Evolutionary conservation across 495 filamentous ascomycete genomes (phyloP), one percentile per base, ranked within the genome.

Genomic region (Penicillium herquei): DNA sequence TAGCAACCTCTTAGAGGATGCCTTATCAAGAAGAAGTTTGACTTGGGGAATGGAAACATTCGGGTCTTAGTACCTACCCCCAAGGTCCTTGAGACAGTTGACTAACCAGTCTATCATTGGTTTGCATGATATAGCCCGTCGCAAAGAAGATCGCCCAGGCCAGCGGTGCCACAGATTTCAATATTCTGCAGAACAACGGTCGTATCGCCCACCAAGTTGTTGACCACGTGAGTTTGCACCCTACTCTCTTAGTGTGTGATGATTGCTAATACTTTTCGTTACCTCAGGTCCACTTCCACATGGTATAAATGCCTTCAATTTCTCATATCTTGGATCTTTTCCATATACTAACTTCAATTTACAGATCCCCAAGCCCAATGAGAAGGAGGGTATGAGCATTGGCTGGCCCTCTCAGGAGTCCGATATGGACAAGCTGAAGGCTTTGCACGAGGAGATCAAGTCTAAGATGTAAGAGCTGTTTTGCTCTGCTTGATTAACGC

Each of bases 171-270:
- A 71, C 73, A 31, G 80, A 98, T 65, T 99, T 87, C 78, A 99
- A 99, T 67, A 80, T 99, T 49, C 74, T 99, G 56, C 94, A 99
- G 79, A 99, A 99, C 75, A 99, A 99, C 66, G 94, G 94, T 26
- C 75, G 81, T 17, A 79, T 89, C 66, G 94, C 94, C n/a, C 95
- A 99, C 75, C 94, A 99, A 74, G 78, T 86, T 51, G 95, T 99
- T 55, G 88, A 88, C 58, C 94, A 99, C 76, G 94, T 95, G 74
- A 72, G 84, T 75, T 54, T 2, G 43, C 4, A 26, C 14, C 30
- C 2, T 12, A 11, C n/a, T 42, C 26, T 35, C 39, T 18, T 9
- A 17, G n/a, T 0, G 30, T 17, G 31, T n/a, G 21, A n/a, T 39
- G 39, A 40, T 14, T 33, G 31, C 49, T 57, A 43, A 57, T 17